Conservation (phyloP, 768 basidiomycete species). For the Mycena vulgaris region DNA sequence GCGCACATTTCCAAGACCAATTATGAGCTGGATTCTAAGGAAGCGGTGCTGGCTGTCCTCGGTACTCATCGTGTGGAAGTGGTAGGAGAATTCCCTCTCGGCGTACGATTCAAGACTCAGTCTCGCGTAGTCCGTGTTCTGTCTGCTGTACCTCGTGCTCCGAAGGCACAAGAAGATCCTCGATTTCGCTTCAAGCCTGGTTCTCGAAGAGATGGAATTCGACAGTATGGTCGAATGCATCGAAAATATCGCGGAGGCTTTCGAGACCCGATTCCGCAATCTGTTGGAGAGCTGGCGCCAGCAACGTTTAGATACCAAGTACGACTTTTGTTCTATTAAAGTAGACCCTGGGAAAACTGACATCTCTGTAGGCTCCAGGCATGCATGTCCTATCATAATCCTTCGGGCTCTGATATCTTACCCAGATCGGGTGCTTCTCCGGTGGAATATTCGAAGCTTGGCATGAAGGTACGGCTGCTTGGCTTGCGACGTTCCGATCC, state of each 20-base stretch:
- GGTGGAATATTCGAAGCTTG: slow-evolving; percentile 38
- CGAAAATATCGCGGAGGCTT: slow-evolving; percentile 29
- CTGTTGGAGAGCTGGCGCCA: slow-evolving; percentile 39
- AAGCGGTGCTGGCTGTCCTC: slow-evolving; percentile 34
- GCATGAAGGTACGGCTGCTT: slow-evolving; percentile 26
- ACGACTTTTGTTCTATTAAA: not conserved
- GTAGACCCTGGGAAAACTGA: not conserved
- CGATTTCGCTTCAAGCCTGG: slow-evolving; percentile 27
- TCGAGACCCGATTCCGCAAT: slow-evolving; percentile 34
- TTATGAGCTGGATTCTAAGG: slow-evolving; percentile 34
- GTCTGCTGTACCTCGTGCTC: slow-evolving; percentile 32
- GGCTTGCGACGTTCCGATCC: not conserved
- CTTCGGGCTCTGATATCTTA: not conserved
- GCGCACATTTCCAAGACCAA: slow-evolving; percentile 14
- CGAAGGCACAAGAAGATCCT: slow-evolving; percentile 37
- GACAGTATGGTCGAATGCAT: slow-evolving; percentile 33
- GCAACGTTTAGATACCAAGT: slow-evolving; percentile 27
- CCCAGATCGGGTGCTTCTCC: slow-evolving; percentile 34
- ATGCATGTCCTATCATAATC: not conserved
- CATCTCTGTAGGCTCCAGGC: slow-evolving; percentile 11
- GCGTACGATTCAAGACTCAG: not conserved
- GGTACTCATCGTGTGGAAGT: slow-evolving; percentile 32
- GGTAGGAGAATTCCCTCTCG: slow-evolving; percentile 20
- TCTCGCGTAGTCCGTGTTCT: slow-evolving; percentile 26
- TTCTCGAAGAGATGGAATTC: slow-evolving; percentile 38